Evolutionary conservation across 140 eudicot genomes (phyloP).

Genomic region (Oenanthe javanica): DNA sequence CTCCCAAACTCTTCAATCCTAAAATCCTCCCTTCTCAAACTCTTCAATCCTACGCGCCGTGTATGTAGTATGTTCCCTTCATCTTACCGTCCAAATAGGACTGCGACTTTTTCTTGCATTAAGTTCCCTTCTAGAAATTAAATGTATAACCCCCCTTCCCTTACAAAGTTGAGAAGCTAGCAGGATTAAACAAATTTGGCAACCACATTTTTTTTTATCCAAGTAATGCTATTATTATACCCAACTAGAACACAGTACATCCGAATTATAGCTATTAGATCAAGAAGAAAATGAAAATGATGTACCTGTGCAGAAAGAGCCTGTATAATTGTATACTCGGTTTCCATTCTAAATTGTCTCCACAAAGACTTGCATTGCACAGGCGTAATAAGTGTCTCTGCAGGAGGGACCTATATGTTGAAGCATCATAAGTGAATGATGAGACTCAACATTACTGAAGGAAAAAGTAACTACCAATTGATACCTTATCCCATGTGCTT

Average conservation of each 20-base stretch:
- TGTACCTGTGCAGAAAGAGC: conserved; percentile 65
- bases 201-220: not conserved
- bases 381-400: conserved; percentile 47
- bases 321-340: conserved; percentile 61
- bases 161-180: not conserved
- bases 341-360: conserved; percentile 60
- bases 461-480: not conserved
- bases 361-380: conserved; percentile 71
- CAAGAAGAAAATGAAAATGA: conserved; percentile 13
- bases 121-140: not conserved
- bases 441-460: not conserved
- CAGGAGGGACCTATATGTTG: conserved; percentile 35
- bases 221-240: not conserved
- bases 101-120: not conserved
- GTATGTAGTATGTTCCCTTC: not conserved
- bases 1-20: not conserved
- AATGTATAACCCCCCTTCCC: not conserved
- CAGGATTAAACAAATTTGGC: not conserved
- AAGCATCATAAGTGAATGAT: not conserved
- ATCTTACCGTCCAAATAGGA: not conserved
- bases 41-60: not conserved
- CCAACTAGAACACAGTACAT: not conserved
- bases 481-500: conserved; percentile 67
- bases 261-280: not conserved
- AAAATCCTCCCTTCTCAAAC: not conserved